A percentile compares a stretch with the other conserved stretches of the same genome.
These are phyloP conservation scores for Durio zibethinus DNA, from an alignment of 345 rosid species.

Conservation along the genomic window DNA sequence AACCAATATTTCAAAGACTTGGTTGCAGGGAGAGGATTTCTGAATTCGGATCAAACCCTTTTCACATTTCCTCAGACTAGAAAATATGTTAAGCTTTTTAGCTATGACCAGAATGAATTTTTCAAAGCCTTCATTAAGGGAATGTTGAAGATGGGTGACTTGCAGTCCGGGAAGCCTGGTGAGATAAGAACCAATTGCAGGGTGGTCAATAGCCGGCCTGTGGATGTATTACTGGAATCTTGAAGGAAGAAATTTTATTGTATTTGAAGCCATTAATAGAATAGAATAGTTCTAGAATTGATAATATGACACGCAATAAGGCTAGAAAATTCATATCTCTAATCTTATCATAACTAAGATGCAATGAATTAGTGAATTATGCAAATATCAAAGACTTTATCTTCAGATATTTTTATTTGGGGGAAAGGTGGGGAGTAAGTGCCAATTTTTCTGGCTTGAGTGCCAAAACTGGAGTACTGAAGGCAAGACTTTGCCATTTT, in stretches of 20 bases:
- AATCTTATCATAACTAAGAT: not conserved
- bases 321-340: not conserved
- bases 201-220: conserved; percentile 44
- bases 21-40: conserved; percentile 78
- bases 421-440: too few relatives aligned
- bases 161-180: conserved; percentile 66
- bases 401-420: too few relatives aligned
- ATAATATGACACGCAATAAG: not conserved
- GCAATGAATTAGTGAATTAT: not conserved
- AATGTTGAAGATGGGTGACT: conserved; percentile 86
- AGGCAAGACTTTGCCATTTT: not conserved
- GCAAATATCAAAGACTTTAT: not conserved
- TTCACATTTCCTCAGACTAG: conserved; percentile 54
- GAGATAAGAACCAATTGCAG: conserved; percentile 73
- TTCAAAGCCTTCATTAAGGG: conserved; percentile 65
- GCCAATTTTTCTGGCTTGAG: not conserved
- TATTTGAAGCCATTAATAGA: not conserved
- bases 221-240: conserved; percentile 27
- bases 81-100: conserved; percentile 46
- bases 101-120: conserved; percentile 49
- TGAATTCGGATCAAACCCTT: conserved; percentile 85
- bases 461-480: not conserved
- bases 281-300: not conserved
- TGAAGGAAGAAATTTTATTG: conserved; percentile 8
- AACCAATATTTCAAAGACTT: conserved; percentile 81